These are phyloP conservation scores for Fusarium citri DNA, from an alignment of 2,329 filamentous ascomycete genomes.

Conservation along the genomic window DNA sequence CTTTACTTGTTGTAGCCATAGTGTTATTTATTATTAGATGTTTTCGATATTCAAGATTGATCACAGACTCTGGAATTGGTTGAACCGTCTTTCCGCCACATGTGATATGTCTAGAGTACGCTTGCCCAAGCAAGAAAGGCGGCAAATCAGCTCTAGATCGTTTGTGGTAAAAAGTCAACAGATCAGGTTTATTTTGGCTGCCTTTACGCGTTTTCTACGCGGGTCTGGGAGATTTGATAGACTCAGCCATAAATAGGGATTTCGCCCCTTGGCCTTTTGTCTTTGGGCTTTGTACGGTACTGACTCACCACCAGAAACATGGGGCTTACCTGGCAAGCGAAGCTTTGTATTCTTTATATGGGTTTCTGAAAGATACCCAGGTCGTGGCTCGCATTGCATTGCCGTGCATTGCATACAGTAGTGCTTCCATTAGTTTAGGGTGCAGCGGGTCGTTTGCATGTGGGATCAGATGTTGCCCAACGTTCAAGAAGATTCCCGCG, in stretches of 20 bases:
- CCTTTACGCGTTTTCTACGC: slow-evolving; percentile 31
- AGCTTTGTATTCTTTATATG: slow-evolving; percentile 1
- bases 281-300: slow-evolving; percentile 1
- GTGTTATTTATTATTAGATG: background rate
- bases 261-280: slow-evolving; percentile 7
- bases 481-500: background rate
- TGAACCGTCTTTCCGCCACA: slow-evolving; percentile 34
- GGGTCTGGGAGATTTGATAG: slow-evolving; percentile 34
- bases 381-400: slow-evolving; percentile 43
- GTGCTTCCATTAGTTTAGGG: slow-evolving; percentile 14
- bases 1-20: slow-evolving; percentile 12
- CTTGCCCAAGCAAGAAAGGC: slow-evolving; percentile 26
- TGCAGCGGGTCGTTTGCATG: slow-evolving; percentile 32
- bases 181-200: slow-evolving; percentile 12
- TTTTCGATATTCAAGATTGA: background rate
- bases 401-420: slow-evolving; percentile 42
- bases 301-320: background rate
- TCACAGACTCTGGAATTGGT: slow-evolving; percentile 29
- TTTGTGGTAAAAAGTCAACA: slow-evolving; percentile 37
- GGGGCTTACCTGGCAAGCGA: slow-evolving; percentile 2
- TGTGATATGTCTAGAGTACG: background rate
- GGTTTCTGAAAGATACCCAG: slow-evolving; percentile 9
- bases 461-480: slow-evolving; percentile 12
- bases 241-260: slow-evolving; percentile 7
- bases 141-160: slow-evolving; percentile 23